Evolutionary conservation across 1,284 basidiomycete species (phyloP).

Genomic region (Apiotrichum akiyoshidainum): DNA sequence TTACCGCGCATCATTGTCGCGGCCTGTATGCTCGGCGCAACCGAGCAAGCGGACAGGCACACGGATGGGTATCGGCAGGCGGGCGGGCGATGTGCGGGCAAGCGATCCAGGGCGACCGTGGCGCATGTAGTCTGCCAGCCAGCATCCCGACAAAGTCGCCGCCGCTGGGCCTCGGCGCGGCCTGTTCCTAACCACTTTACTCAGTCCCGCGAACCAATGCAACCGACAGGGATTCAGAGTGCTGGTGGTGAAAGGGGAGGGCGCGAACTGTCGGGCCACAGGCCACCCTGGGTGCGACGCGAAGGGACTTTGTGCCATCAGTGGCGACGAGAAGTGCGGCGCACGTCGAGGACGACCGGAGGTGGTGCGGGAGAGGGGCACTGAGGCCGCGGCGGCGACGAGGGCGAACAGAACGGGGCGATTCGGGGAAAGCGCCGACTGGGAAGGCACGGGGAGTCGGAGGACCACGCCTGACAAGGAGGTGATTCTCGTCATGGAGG

Average conservation of each 20-base stretch:
- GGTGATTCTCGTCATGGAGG: not conserved
- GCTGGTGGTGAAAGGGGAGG: not conserved
- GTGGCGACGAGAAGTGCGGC: not conserved
- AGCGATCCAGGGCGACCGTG: no score
- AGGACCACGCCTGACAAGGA: not conserved
- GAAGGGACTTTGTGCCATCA: not conserved
- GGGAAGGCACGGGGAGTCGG: not conserved
- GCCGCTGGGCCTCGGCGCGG: no score
- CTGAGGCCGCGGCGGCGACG: constrained; percentile 4
- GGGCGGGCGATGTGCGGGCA: no score
- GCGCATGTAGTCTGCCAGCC: no score
- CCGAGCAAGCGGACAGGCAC: no score
- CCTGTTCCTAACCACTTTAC: no score
- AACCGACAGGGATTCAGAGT: no score
- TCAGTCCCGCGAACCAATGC: no score
- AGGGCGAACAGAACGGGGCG: not conserved
- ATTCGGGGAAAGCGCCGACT: not conserved
- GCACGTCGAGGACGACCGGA: not conserved
- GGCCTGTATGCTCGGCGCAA: no score
- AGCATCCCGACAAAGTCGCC: no score
- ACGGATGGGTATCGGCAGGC: no score
- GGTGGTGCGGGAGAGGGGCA: not conserved
- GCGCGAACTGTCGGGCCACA: not conserved
- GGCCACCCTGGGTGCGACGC: not conserved
- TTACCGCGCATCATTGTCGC: no score